Base-by-base conservation (phyloP, 2,329 filamentous ascomycete species). In the Hymenoscyphus scutula region DNA sequence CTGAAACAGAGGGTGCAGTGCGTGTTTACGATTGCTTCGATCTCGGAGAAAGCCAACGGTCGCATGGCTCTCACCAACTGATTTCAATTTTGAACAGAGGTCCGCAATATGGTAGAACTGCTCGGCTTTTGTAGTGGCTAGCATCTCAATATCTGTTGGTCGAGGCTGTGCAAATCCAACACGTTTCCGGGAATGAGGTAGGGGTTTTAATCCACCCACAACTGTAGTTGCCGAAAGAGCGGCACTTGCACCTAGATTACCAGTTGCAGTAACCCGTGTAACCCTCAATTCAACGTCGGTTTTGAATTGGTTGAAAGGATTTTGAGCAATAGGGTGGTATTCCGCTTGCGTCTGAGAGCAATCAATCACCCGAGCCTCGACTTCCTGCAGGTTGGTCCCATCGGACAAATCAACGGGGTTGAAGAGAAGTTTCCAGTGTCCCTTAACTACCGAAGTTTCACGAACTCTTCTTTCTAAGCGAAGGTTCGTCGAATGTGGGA, bases 31-130 rank as follows among this genome's bases (percentile, higher is more conserved):
- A 15, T 53, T 38, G 10, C 29, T 57, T 23, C 54, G 48, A 23
- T 61, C 59, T 51, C 30, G 19, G 17, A 61, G 51, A 27, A 51
- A 61, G 13, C 59, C 59, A n/a, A 61, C 25, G 27, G 53, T 57
- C 5, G 48, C n/a, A 3, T 57, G 19, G 10, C 15, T 61, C 5
- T 27, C 59, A 5, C 51, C 54, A 37, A 38, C 51, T 2, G 27
- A 53, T 37, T 37, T 37, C 13, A 61, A 57, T 34, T 38, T 51
- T 30, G 23, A 25, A 19, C 53, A 61, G 3, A 61, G 37, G 27
- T 61, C 54, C 7, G 3, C 32, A 5, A 34, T 34, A 34, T 34
- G 32, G 32, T 8, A 8, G 3, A 34, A 34, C 3, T 34, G 7
- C 7, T 34, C 32, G 32, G 32, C 11, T 2, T 10, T 34, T 10